phyloP scores from a whole-genome alignment of 495 filamentous ascomycete species.

The Trichoderma gamsii region DNA sequence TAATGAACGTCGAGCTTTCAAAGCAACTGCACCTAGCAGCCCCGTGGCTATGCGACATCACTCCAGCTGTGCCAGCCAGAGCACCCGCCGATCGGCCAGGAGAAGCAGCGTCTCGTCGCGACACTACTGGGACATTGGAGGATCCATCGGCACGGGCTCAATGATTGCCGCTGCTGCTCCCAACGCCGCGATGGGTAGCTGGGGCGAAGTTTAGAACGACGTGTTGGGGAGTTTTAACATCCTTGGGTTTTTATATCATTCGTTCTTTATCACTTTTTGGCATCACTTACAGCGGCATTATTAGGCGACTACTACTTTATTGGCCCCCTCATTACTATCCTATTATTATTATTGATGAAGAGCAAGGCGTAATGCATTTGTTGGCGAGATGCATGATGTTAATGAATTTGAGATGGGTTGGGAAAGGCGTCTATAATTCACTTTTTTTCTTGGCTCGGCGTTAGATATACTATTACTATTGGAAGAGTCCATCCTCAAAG shows the following conservation, averaged over 20 bases:
- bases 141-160: conserved; percentile 66
- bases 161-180: conserved; percentile 46
- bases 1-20: conserved; percentile 48
- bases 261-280: conserved; percentile 10
- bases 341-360: not conserved
- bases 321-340: not conserved
- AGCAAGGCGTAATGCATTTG: conserved; percentile 6
- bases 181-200: conserved; percentile 61
- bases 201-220: conserved; percentile 55
- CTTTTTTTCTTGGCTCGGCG: not conserved
- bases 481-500: not conserved
- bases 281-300: conserved; percentile 12
- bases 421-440: conserved; percentile 4
- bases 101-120: conserved; percentile 57
- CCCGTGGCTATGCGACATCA: conserved; percentile 47
- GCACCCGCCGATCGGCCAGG: conserved; percentile 57
- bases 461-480: not conserved
- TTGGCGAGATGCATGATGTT: conserved; percentile 7
- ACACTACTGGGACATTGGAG: conserved; percentile 81
- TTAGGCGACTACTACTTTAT: not conserved
- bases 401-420: not conserved
- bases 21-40: conserved; percentile 42
- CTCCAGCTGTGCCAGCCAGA: conserved; percentile 76
- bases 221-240: not conserved
- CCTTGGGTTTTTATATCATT: conserved; percentile 14